Conservation (phyloP, 2,329 filamentous ascomycete species). For the Tolypocladium ophioglossoides region DNA sequence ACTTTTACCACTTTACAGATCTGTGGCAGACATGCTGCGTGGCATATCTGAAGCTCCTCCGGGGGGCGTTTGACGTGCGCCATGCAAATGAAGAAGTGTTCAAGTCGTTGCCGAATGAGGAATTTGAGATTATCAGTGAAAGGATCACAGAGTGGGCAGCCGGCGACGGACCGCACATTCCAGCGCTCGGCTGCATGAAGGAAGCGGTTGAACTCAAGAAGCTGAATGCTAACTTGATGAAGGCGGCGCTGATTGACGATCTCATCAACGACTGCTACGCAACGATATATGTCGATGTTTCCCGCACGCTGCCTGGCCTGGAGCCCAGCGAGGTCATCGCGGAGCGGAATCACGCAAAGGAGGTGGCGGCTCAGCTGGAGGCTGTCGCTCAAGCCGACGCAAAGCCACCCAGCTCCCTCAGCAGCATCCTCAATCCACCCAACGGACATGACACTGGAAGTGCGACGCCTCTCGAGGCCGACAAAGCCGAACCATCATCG, state of each 20-base stretch:
- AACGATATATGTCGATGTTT: constrained; percentile 58
- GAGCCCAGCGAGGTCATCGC: constrained; percentile 36
- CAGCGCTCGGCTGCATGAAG: constrained; percentile 43
- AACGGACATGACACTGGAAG: constrained; percentile 27
- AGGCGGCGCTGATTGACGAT: constrained; percentile 77
- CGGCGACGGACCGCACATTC: constrained; percentile 23
- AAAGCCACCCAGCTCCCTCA: constrained; percentile 26
- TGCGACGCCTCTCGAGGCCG: constrained; percentile 24
- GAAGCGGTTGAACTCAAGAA: constrained; percentile 51
- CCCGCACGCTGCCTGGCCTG: constrained; percentile 44
- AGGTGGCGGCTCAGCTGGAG: constrained; percentile 26
- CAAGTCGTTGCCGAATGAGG: constrained; percentile 41
- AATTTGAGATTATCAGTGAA: constrained; percentile 47
- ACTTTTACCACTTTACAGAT: constrained; percentile 55
- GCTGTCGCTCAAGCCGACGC: constrained; percentile 14
- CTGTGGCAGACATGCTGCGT: constrained; percentile 47
- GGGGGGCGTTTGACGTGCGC: constrained; percentile 35
- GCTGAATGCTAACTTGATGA: constrained; percentile 81
- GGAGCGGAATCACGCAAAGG: constrained; percentile 32
- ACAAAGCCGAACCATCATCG: constrained; percentile 29
- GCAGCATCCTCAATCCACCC: constrained; percentile 30
- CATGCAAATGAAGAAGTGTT: constrained; percentile 42
- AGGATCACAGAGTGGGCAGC: constrained; percentile 45
- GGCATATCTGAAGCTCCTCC: constrained; percentile 42
- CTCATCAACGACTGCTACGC: constrained; percentile 88